Evolutionary conservation across 148 eudicot species (phyloP), one percentile per base, ranked within the genome.

Genomic region (Simmondsia chinensis): DNA sequence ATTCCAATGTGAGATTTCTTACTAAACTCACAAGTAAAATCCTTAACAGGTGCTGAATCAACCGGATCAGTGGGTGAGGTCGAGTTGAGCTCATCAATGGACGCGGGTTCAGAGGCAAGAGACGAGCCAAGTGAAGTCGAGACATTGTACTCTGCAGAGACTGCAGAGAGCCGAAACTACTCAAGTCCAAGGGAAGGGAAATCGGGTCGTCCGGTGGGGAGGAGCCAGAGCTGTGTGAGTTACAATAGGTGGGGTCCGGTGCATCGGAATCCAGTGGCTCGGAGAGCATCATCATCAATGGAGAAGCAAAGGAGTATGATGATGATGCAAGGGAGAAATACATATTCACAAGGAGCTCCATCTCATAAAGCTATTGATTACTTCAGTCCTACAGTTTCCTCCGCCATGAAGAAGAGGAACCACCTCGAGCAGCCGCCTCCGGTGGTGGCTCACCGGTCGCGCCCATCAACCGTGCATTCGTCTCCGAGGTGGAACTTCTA

Each of bases 91-190:
- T 72, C 79, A 17, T 82, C 84, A 6, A 95, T 76, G 2, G 45
- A 69, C 0, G 72, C 54, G 23, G 62, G 56, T 19, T 58, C 65
- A 2, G 82, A 74, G 40, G 39, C 31, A 39, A 71, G 63, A 38
- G 70, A 76, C 30, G 94, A 68, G 33, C 69, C 71, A 43, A 70
- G 74, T 43, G 97, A 91, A 42, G 94, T 81, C 33, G 94, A 91
- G 41, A 91, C 95, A 3, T 72, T 91, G 74, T 91, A 91, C 64
- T 91, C 99, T 14, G 99, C 95, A 35, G 99, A 91, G 63, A 91
- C 99, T 4, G 99, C 99, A 21, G 99, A 91, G 62, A 91, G 99
- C 53, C 75, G 93, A 37, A 91, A 91, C 52, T 71, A 57, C 36
- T 65, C 86, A 0, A 74, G 79, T 56, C 99, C 99, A 9, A 72